A percentile compares a stretch with the other conserved stretches of the same genome.
phyloP scores from a whole-genome alignment of 73 alveolate genomes.

The Durusdinium trenchii region DNA sequence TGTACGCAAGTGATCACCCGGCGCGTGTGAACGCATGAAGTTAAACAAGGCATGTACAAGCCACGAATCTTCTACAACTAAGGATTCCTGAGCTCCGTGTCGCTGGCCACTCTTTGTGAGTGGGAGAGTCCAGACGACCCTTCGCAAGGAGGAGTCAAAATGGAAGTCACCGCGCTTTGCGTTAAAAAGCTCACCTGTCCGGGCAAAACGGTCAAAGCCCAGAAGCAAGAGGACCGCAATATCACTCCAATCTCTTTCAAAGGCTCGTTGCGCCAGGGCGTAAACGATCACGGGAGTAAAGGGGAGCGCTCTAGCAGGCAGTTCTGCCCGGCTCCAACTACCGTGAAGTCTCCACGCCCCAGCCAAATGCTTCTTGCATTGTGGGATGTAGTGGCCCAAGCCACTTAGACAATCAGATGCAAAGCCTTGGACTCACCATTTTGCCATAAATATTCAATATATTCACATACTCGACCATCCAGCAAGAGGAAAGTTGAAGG shows the following conservation, averaged over 20 bases:
- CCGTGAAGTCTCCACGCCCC: not conserved
- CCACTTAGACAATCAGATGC: not conserved
- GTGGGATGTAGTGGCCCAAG: not conserved
- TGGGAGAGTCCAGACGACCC: not conserved
- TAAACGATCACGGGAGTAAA: not conserved
- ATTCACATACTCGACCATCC: not conserved
- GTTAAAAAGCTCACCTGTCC: not conserved
- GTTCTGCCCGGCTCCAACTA: not conserved
- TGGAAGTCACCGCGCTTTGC: not conserved
- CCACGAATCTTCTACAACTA: not conserved
- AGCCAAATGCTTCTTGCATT: not conserved
- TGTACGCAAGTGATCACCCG: not conserved
- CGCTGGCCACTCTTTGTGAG: not conserved
- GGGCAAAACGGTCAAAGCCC: not conserved
- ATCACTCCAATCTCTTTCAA: not conserved
- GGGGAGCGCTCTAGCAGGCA: not conserved
- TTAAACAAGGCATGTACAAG: not conserved
- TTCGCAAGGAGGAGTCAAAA: not conserved
- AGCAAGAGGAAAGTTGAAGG: not conserved
- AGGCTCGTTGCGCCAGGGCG: slow-evolving; percentile 2
- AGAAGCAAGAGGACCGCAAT: not conserved
- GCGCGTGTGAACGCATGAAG: not conserved
- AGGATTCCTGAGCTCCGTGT: not conserved
- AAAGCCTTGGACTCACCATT: not conserved
- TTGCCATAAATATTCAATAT: not conserved